Conservation (phyloP, 495 filamentous ascomycete species). For the Echria macrotheca region DNA sequence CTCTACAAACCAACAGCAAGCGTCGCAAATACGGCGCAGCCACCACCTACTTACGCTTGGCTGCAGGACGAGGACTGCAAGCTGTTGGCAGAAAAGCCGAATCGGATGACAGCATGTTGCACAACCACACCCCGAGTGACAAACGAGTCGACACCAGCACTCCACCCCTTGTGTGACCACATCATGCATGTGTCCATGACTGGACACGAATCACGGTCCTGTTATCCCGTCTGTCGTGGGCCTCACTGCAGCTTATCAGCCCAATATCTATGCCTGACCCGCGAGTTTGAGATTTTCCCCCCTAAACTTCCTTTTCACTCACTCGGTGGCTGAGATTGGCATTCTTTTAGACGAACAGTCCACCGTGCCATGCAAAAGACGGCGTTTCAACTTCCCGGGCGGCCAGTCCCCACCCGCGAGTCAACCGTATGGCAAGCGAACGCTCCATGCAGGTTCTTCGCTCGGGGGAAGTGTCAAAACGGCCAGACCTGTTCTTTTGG, state of each 20-base stretch:
- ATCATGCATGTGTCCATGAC: not conserved
- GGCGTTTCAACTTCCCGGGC: not conserved
- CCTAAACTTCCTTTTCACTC: not conserved
- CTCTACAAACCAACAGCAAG: too few species aligned
- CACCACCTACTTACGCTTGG: too few species aligned
- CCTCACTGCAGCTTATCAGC: not conserved
- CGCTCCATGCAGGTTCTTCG: constrained; percentile 1
- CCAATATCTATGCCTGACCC: not conserved
- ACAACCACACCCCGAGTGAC: too few species aligned
- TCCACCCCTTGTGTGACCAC: not conserved
- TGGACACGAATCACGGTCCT: too few species aligned
- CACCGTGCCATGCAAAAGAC: not conserved
- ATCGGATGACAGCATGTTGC: too few species aligned
- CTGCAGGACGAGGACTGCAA: too few species aligned
- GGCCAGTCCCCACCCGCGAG: not conserved
- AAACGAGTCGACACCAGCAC: too few species aligned
- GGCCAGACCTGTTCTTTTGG: not conserved
- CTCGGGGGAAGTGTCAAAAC: not conserved
- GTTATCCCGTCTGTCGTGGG: not conserved
- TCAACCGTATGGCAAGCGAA: not conserved
- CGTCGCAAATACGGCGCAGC: too few species aligned
- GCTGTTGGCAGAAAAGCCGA: too few species aligned
- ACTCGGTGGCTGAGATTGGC: not conserved
- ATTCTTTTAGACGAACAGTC: not conserved
- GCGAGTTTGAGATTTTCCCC: not conserved